Base-by-base conservation (phyloP, 2,329 filamentous ascomycete species). In the Colletotrichum sp. region DNA sequence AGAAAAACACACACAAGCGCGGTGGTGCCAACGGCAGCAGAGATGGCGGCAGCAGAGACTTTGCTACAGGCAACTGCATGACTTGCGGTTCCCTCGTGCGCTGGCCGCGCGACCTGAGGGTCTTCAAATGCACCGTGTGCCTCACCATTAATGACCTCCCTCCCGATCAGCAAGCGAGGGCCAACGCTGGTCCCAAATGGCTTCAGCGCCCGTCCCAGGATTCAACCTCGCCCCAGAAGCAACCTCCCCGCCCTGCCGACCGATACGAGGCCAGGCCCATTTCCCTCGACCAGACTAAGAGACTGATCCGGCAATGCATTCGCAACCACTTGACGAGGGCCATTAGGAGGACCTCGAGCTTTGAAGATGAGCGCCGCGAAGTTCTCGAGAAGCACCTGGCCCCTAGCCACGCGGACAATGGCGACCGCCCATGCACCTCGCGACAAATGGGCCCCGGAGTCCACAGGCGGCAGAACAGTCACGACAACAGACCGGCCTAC, bases 51-150 rank as follows among this genome's bases (percentile, higher is more conserved):
- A 86, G 83, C 78, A 91, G 89, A 78, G 91, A 95, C 78, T 91
- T 93, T 80, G 87, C 89, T 32, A 93, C 91, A 36, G 94, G 95
- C 26, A 93, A 91, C 79, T 98, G 96, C 83, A 96, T 96, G 91
- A 96, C 95, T 38, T 98, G 96, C 83, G 94, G 93, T 80, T 94
- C 94, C 70, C 91, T 93, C 71, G 93, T 97, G 78, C 90, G 94
- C 72, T 98, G 95, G 93, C 95, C 95, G 3, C 91, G 89, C 77
- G 91, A 93, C 69, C 85, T 96, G 76, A 90, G 90, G 43, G 91
- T 93, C 48, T 98, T 97, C 83, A 91, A 95, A 79, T 98, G 96
- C 83, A 94, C 94, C 56, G 93, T 95, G 70, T 98, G 96, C 83
- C 87, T 94, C 80, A 97, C 94, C 21, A 92, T 98, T 81, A 98